phyloP scores from a whole-genome alignment of 2,329 filamentous ascomycete genomes.

The Alternaria dauci region DNA sequence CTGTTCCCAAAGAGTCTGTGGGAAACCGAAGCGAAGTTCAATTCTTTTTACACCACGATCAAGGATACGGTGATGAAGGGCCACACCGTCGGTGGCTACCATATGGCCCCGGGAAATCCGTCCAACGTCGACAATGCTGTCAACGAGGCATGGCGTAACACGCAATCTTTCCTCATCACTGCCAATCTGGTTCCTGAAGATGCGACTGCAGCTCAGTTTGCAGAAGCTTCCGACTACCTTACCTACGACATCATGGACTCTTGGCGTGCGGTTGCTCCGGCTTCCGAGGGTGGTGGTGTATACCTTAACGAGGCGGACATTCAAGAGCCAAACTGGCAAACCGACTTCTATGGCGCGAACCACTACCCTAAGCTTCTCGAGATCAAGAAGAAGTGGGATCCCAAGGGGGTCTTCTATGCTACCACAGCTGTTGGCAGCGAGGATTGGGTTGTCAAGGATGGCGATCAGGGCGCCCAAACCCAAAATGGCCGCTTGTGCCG shows the following conservation, averaged over 20 bases:
- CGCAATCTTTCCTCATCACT: slow-evolving; percentile 36
- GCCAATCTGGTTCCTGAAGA: slow-evolving; percentile 23
- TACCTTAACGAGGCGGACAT: slow-evolving; percentile 43
- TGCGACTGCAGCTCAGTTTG: slow-evolving; percentile 22
- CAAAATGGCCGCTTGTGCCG: slow-evolving; percentile 38
- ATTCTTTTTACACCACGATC: slow-evolving; percentile 22
- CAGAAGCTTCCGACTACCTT: slow-evolving; percentile 21
- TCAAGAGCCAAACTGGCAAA: slow-evolving; percentile 37
- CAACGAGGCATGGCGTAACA: slow-evolving; percentile 34
- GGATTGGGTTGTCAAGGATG: slow-evolving; percentile 33
- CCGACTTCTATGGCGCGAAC: slow-evolving; percentile 37
- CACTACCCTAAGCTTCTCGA: slow-evolving; percentile 37
- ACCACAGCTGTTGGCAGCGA: slow-evolving; percentile 37
- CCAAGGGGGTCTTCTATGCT: slow-evolving; percentile 38
- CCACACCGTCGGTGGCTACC: slow-evolving; percentile 27
- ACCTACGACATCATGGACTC: slow-evolving; percentile 26
- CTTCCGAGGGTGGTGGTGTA: slow-evolving; percentile 29
- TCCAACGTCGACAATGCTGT: slow-evolving; percentile 36
- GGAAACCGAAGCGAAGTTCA: slow-evolving; percentile 23
- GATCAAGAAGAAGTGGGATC: slow-evolving; percentile 40
- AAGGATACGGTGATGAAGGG: slow-evolving; percentile 27
- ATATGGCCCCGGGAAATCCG: slow-evolving; percentile 31
- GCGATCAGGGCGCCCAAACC: slow-evolving; percentile 27
- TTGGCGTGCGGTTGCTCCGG: slow-evolving; percentile 31
- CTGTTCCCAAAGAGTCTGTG: slow-evolving; percentile 31